Evolutionary conservation across 108 stramenopile genomes (phyloP), one percentile per base, ranked within the genome.

Genomic region (Fragilaria radians): DNA sequence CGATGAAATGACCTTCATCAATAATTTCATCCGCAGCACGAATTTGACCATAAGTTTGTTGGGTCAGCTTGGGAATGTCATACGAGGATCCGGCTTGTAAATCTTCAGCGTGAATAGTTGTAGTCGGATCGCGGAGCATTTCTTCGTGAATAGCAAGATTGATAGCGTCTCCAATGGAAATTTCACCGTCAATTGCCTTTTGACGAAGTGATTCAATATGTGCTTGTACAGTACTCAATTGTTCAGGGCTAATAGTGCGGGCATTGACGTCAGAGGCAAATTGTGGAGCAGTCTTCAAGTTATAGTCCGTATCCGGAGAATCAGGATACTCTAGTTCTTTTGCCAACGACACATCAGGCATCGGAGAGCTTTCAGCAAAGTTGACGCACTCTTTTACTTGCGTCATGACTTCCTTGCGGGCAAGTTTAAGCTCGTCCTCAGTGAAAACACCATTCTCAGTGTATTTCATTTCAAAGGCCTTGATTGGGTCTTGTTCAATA

Each of bases 311-410:
- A 52, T 91, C 89, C 1, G 93, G 84, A 5, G 76, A 73, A 67
- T 98, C 97, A n/a, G 97, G 97, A 67, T 91, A 98, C 76, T 98
- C 97, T 22, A 98, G 76, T 66, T 98, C 89, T 86, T 97, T 97
- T 33, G 96, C 96, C 42, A 97, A 87, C 60, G 85, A 85, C 48
- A 90, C 76, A 1, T 95, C 92, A 52, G 97, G 97, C 77, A 88
- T 90, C 29, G 92, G 83, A 23, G 94, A 94, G 28, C 79, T 70
- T 28, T 94, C 92, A 29, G 97, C 95, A 61, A 96, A 98, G 52
- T 91, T 81, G 11, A 97, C 95, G 54, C 81, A 67, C 5, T 75
- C 88, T 84, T 97, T 97, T 11, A 97, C 96, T 26, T 85, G 62
- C 5, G 82, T 82, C 28, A 87, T 63, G 27, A 88, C 68, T 63